A percentile compares a stretch with the other conserved stretches of the same genome.
phyloP scores from a whole-genome alignment of 2,329 filamentous ascomycete species.

The Thermothelomyces thermophilus region DNA sequence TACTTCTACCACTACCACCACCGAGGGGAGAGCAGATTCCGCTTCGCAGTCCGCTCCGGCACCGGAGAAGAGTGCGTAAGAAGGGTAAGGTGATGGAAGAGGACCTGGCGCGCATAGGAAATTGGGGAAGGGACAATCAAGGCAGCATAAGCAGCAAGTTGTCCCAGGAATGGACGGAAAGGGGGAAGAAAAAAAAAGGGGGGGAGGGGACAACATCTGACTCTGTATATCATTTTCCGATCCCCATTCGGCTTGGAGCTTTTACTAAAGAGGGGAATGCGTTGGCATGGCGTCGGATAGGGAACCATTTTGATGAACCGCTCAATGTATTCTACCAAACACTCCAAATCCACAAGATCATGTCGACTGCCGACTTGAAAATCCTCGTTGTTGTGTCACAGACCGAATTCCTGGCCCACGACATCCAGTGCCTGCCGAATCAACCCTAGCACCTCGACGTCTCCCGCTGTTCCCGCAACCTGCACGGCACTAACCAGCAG shows the following conservation, averaged over 20 bases:
- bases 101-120: background rate
- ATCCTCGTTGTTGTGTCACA: background rate
- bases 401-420: slow-evolving; percentile 52
- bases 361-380: too few species aligned
- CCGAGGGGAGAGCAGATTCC: background rate
- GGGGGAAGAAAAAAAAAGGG: background rate
- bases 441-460: slow-evolving; percentile 52
- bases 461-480: slow-evolving; percentile 50
- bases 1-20: too few species aligned
- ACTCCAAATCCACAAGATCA: background rate
- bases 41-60: background rate
- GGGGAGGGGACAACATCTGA: too few species aligned
- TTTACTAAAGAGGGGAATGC: slow-evolving; percentile 3
- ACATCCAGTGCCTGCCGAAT: slow-evolving; percentile 55
- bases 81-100: background rate
- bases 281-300: slow-evolving; percentile 15
- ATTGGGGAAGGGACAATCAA: background rate
- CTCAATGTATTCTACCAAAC: slow-evolving; percentile 13
- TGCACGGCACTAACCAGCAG: slow-evolving; percentile 60
- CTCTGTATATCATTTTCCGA: too few species aligned
- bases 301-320: slow-evolving; percentile 4
- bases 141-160: too few species aligned
- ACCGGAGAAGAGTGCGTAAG: background rate
- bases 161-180: background rate
- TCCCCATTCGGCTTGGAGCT: background rate